Evolutionary conservation across 306 rosid genomes (phyloP).

Genomic region (Vigna trinervia): DNA sequence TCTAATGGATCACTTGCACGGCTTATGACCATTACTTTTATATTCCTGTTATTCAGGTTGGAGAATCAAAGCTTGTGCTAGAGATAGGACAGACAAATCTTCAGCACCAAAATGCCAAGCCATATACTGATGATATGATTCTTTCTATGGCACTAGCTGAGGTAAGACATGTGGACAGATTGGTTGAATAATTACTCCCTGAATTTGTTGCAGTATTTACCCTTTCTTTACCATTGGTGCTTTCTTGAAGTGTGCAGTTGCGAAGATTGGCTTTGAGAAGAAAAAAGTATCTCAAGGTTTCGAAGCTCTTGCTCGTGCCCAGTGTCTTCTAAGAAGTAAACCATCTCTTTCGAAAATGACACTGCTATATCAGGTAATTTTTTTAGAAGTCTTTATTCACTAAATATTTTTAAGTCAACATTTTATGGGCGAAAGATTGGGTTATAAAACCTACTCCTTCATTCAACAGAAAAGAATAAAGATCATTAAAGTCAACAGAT

Average conservation of each 20-base stretch:
- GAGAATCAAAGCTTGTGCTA: slow-evolving; percentile 83
- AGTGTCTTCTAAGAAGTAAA: slow-evolving; percentile 78
- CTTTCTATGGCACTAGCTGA: slow-evolving; percentile 95
- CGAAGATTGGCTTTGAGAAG: slow-evolving; percentile 91
- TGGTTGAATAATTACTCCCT: slow-evolving; percentile 49
- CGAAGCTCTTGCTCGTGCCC: slow-evolving; percentile 99
- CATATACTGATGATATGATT: slow-evolving; percentile 80
- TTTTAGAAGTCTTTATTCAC: slow-evolving; percentile 12
- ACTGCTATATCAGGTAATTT: slow-evolving; percentile 76
- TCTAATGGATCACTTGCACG: neutral
- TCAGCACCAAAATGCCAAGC: slow-evolving; percentile 82
- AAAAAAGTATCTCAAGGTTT: slow-evolving; percentile 92
- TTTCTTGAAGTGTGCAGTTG: slow-evolving; percentile 97
- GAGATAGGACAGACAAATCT: slow-evolving; percentile 73
- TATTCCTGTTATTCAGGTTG: slow-evolving; percentile 66
- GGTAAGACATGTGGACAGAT: slow-evolving; percentile 68
- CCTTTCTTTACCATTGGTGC: slow-evolving; percentile 73
- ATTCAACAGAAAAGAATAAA: slow-evolving; percentile 1
- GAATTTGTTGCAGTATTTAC: slow-evolving; percentile 54
- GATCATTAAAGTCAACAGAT: slow-evolving; percentile 12
- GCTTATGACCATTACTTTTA: slow-evolving; percentile 33
- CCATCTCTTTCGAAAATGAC: slow-evolving; percentile 79
- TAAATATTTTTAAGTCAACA: slow-evolving; percentile 15
- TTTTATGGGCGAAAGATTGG: neutral
- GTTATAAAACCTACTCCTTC: neutral